Percentiles rank a stretch among this genome's conserved stretches.
phyloP scores from a whole-genome alignment of 257 asterid genomes.

The Cynanchum wilfordii region DNA sequence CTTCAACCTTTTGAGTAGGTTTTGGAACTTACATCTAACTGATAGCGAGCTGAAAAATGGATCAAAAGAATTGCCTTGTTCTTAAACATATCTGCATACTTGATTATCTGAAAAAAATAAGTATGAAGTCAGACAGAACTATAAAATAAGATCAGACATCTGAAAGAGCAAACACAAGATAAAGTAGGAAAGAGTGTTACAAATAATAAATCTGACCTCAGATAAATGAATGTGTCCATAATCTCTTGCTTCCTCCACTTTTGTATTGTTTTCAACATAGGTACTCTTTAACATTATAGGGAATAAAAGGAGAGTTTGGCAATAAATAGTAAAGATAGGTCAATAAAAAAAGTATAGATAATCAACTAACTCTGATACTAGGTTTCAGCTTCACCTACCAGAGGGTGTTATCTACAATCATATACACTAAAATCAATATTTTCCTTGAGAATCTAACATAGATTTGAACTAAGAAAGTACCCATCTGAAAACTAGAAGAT shows the following conservation, averaged over 20 bases:
- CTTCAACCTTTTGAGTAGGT: no score
- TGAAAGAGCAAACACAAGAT: neutral
- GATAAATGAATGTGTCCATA: slow-evolving; percentile 91
- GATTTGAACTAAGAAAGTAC: neutral
- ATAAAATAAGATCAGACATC: neutral
- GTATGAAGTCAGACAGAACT: neutral
- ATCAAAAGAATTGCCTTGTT: slow-evolving; percentile 91
- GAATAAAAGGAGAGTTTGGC: slow-evolving; percentile 12
- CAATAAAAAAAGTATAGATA: neutral
- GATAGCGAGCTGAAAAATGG: slow-evolving; percentile 96
- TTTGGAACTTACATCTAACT: slow-evolving; percentile 54
- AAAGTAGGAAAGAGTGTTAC: neutral
- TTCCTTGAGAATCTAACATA: neutral
- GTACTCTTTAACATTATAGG: slow-evolving; percentile 55
- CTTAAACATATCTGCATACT: slow-evolving; percentile 58
- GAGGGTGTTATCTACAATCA: neutral
- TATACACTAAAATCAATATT: no score
- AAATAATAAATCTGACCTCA: slow-evolving; percentile 46
- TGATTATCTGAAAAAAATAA: slow-evolving; percentile 43
- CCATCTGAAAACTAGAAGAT: neutral
- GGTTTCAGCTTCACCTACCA: neutral
- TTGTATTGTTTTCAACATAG: slow-evolving; percentile 54
- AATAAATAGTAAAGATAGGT: slow-evolving; percentile 4
- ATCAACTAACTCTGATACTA: neutral
- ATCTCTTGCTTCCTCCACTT: slow-evolving; percentile 69